Conservation (phyloP, 2,329 filamentous ascomycete genomes). For the Aspergillus ruber region DNA sequence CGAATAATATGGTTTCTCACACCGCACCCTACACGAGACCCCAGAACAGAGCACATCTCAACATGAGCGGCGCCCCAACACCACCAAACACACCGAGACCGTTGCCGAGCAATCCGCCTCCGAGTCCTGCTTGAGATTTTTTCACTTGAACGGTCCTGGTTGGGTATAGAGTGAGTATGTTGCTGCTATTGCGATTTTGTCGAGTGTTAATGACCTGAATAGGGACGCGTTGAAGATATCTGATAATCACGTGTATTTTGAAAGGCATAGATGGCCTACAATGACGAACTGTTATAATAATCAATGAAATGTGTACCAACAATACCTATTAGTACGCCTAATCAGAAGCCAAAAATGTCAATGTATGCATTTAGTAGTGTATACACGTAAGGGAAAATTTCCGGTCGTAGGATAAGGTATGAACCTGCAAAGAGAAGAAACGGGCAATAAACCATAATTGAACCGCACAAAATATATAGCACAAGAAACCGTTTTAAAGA, state of each 20-base stretch:
- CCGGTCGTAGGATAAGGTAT: neutral
- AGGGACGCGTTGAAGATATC: too few relatives aligned
- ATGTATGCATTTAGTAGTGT: neutral
- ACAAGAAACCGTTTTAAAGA: conserved; percentile 18
- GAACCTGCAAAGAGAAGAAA: conserved; percentile 8
- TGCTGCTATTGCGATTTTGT: neutral
- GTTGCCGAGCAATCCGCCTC: conserved; percentile 34
- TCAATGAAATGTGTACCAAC: too few relatives aligned
- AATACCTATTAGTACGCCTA: too few relatives aligned
- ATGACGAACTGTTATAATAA: too few relatives aligned
- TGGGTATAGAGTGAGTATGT: neutral
- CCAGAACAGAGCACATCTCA: too few relatives aligned
- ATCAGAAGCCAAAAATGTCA: too few relatives aligned
- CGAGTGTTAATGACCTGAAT: neutral
- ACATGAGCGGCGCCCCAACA: too few relatives aligned
- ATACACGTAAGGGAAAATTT: neutral
- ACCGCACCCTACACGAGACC: too few relatives aligned
- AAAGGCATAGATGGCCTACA: too few relatives aligned
- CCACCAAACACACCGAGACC: conserved; percentile 25
- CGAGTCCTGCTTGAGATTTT: conserved; percentile 28
- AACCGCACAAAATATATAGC: conserved; percentile 18
- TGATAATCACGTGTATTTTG: too few relatives aligned
- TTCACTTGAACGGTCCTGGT: neutral
- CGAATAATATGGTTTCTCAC: too few relatives aligned
- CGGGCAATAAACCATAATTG: conserved; percentile 15